These are phyloP conservation scores for Endocladia muricata DNA, from an alignment of 31 red algal species.

Conservation along the genomic window DNA sequence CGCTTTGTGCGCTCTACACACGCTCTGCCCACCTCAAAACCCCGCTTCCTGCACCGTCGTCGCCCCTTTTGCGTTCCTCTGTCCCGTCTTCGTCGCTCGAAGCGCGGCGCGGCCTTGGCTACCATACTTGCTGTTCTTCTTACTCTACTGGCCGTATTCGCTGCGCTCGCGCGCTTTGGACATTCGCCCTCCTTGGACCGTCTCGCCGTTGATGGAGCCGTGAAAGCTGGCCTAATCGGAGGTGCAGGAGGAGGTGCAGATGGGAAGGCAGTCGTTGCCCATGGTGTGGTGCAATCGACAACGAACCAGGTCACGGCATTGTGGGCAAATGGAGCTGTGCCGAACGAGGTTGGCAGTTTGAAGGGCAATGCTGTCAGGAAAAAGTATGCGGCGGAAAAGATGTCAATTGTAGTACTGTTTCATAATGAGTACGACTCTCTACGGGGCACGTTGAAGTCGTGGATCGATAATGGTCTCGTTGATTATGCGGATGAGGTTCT, in stretches of 20 bases:
- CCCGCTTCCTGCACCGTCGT: neutral
- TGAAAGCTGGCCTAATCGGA: too few relatives aligned
- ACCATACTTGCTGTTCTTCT: neutral
- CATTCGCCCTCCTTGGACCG: neutral
- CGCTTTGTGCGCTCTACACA: neutral
- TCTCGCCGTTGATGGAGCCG: neutral
- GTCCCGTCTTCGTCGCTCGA: neutral
- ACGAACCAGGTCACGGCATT: neutral
- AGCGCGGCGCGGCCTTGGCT: neutral
- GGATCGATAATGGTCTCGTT: slow-evolving; percentile 64
- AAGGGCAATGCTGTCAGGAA: neutral
- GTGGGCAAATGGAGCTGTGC: neutral
- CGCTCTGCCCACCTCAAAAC: neutral
- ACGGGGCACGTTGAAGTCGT: slow-evolving; percentile 36
- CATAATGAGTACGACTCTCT: slow-evolving; percentile 76
- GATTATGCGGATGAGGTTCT: slow-evolving; percentile 64
- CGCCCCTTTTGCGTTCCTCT: neutral
- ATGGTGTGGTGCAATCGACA: neutral
- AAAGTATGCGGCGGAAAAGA: neutral
- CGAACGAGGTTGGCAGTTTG: neutral
- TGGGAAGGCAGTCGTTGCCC: neutral
- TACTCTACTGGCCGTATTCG: neutral
- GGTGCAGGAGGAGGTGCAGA: neutral
- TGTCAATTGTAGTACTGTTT: slow-evolving; percentile 71
- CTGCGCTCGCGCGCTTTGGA: neutral